Base-by-base conservation (phyloP, 2,329 filamentous ascomycete genomes). In the Chrysosporium queenslandicum region DNA sequence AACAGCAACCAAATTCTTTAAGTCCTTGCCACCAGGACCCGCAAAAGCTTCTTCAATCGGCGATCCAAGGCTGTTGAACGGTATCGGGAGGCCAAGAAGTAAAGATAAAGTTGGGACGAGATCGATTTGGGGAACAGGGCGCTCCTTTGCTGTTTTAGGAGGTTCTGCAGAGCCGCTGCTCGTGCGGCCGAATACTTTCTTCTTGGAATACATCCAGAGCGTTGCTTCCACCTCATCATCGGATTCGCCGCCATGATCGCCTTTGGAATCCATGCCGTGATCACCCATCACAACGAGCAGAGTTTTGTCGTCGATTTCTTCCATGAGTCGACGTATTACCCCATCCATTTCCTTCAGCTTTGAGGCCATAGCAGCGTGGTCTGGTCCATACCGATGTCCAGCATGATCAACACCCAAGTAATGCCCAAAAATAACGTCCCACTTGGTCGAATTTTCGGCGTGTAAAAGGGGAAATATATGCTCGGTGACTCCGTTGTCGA, bases 191-290 rank as follows among this genome's bases (percentile, higher is more conserved):
- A 98, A 98, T 8, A 87, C 68, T 0, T 82, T 82, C 60, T 81
- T 83, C 68, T 90, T 94, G 1, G 92, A 94, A 67, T 97, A 98
- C 89, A 98, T 94, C 91, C 92, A 98, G 43, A 98, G 69, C 1
- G 92, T 89, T 52, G 92, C 89, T 68, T 98, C 83, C 5, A 98
- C 81, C 67, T 98, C 92, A 58, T 97, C 89, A 60, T 96, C 87
- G 29, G 91, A 96, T 72, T 98, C 92, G 51, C 92, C 92, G n/a
- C 92, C 92, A 64, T 98, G 92, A 59, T 98, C 92, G 16, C 92
- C 92, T 71, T 98, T 97, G 55, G 80, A 75, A 67, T 98, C 92
- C 92, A 98, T 98, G 9, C 92, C 92, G 64, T 98, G 92, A 66
- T 98, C 92, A n/a, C 92, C 92, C 88, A 98, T 94, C 12, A 98